Evolutionary conservation across 202 grass and related monocot species (phyloP), one percentile per base, ranked within the genome.

Genomic region (Schoenoplectus tabernaemontani): DNA sequence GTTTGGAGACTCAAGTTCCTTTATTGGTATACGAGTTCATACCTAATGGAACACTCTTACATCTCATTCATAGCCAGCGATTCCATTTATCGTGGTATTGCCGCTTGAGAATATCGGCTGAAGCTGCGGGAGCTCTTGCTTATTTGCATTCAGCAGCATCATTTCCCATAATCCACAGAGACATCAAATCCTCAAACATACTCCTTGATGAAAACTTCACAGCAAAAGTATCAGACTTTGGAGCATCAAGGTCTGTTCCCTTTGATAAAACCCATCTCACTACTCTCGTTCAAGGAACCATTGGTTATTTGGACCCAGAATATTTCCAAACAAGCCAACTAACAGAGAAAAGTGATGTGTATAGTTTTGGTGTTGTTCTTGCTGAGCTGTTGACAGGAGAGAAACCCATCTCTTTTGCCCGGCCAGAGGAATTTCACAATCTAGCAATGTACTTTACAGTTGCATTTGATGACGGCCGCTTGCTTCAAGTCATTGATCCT

Each of bases 291-390:
- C 85, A 87, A 64, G 85, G 85, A 26, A 69, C 13, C 1, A 53
- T 93, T 11, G 93, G 93, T 4, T 96, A 96, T 59, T 81, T 96
- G 83, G 93, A 93, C 56, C 93, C 90, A 34, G 90, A 96, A 41
- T 93, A 96, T 84, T 96, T 92, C 47, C 65, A 78, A 33, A 90
- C 93, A 63, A 88, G 93, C 84, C 86, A 84, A 16, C 26, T 96
- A 80, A 96, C 93, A 2, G 86, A 90, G 32, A 96, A 93, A 72
- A 96, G 93, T 20, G 90, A 96, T 46, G 93, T 93, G 0, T 96
- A 96, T 19, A 68, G 82, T 65, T 84, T 84, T 42, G 82, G 82
- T 61, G 82, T 84, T 66, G 82, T 84, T 48, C 58, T 84, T 38
- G 72, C 47, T 0, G 72, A 84, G 59, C 73, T 84, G 0, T 13